phyloP scores from a whole-genome alignment of 345 rosid species.

The Conringia planisiliqua region DNA sequence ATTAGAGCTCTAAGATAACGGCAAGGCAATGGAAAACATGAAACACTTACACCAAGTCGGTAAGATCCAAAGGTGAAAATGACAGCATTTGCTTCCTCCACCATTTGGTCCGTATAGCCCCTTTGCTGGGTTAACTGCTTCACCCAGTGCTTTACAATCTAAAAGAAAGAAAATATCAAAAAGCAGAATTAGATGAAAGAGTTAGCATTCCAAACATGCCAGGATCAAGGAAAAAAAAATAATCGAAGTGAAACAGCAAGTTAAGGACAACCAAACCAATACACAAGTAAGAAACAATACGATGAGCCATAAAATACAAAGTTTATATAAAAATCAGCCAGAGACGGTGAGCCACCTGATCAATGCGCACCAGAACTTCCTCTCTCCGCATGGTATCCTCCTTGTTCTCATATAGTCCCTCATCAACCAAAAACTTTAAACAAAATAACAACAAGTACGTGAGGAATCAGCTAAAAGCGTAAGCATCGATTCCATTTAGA shows the following conservation, averaged over 20 bases:
- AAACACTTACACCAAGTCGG: slow-evolving; percentile 70
- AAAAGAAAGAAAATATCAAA: not conserved
- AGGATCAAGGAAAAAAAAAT: not conserved
- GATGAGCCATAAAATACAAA: too few relatives aligned
- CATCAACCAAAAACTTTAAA: slow-evolving; percentile 55
- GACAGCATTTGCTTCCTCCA: slow-evolving; percentile 89
- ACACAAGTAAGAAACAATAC: not conserved
- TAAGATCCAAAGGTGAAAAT: slow-evolving; percentile 95
- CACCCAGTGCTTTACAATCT: slow-evolving; percentile 88
- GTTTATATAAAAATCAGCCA: not conserved
- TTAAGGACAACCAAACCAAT: not conserved
- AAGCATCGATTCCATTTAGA: not conserved
- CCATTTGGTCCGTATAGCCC: slow-evolving; percentile 86
- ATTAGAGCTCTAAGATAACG: not conserved
- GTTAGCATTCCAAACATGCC: not conserved
- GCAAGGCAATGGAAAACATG: not conserved
- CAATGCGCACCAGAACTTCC: slow-evolving; percentile 60
- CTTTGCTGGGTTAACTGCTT: slow-evolving; percentile 62
- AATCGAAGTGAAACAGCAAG: not conserved
- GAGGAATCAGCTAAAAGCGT: not conserved
- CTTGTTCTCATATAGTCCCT: slow-evolving; percentile 72
- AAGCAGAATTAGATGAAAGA: not conserved
- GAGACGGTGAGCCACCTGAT: slow-evolving; percentile 44
- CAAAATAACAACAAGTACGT: not conserved
- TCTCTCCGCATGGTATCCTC: slow-evolving; percentile 74